Evolutionary conservation across 176 grass and related monocot genomes (phyloP).

Genomic region (Carex parvula): DNA sequence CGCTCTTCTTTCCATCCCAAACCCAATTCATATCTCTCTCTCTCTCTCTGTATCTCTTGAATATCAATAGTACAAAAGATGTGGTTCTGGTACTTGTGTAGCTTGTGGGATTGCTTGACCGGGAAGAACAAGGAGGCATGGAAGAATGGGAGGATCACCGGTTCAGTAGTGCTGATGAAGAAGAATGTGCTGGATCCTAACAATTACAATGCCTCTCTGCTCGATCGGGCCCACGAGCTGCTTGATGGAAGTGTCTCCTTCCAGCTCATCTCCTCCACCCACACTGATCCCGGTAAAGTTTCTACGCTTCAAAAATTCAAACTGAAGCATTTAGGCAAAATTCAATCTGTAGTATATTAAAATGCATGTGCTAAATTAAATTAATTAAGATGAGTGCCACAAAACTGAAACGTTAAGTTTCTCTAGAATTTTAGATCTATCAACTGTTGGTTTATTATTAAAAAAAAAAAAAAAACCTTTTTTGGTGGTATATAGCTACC

Average conservation of each 20-base stretch:
- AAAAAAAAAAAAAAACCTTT: no score
- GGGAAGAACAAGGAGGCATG: conserved; percentile 16
- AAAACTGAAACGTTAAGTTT: no score
- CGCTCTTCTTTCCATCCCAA: not conserved
- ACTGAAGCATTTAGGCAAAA: no score
- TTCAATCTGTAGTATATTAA: not conserved
- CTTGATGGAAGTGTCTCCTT: conserved; percentile 46
- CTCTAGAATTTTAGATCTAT: not conserved
- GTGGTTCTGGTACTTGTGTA: not conserved
- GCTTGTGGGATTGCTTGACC: conserved; percentile 9
- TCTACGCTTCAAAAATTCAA: not conserved
- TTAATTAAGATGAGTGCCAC: no score
- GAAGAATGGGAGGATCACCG: conserved; percentile 25
- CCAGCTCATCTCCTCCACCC: conserved; percentile 66
- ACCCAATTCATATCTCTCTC: not conserved
- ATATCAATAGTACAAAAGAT: not conserved
- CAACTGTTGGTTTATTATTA: not conserved
- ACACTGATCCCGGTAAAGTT: conserved; percentile 37
- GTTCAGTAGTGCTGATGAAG: conserved; percentile 56
- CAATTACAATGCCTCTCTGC: conserved; percentile 44
- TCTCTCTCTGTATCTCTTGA: not conserved
- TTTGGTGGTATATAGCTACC: no score
- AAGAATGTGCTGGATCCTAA: conserved; percentile 59
- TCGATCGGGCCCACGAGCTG: conserved; percentile 51
- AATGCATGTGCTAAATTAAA: not conserved